phyloP scores from a whole-genome alignment of 2,329 filamentous ascomycete species.

The Bipolaris zeicola region DNA sequence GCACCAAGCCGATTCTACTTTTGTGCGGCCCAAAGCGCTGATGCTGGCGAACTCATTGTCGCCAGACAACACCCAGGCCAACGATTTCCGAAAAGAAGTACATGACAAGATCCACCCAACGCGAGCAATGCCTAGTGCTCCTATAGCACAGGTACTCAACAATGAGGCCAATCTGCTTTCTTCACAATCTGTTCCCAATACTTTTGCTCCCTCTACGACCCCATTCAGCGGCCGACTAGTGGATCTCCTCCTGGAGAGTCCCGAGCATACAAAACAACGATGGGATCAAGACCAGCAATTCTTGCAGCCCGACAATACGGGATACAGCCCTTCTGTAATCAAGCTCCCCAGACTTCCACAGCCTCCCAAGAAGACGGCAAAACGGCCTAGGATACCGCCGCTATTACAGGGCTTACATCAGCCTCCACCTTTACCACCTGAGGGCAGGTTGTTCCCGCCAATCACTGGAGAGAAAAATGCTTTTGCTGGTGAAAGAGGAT shows the following conservation, averaged over 20 bases:
- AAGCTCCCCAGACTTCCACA: conserved; percentile 50
- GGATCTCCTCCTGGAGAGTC: conserved; percentile 34
- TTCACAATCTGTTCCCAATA: conserved; percentile 17
- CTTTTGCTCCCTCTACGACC: conserved; percentile 19
- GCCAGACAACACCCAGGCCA: conserved; percentile 5
- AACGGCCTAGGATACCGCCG: conserved; percentile 52
- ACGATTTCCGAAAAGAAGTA: conserved; percentile 8
- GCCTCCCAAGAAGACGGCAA: conserved; percentile 37
- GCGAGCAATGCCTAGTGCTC: conserved; percentile 33
- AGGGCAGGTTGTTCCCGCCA: conserved; percentile 64
- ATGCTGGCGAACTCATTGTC: conserved; percentile 8
- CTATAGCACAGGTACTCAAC: conserved; percentile 46
- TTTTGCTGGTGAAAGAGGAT: conserved; percentile 21
- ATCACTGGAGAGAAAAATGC: conserved; percentile 58
- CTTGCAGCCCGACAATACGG: conserved; percentile 18
- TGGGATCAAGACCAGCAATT: conserved; percentile 29
- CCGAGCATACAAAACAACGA: conserved; percentile 22
- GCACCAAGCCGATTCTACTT: conserved; percentile 7
- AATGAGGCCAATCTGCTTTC: conserved; percentile 23
- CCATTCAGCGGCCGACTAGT: conserved; percentile 39
- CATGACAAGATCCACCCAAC: conserved; percentile 4
- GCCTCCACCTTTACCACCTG: conserved; percentile 59
- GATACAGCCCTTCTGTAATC: conserved; percentile 31
- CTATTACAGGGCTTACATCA: conserved; percentile 66
- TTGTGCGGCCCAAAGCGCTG: conserved; percentile 11